Conservation (phyloP, 2,329 filamentous ascomycete genomes). For the Emergomyces africanus region DNA sequence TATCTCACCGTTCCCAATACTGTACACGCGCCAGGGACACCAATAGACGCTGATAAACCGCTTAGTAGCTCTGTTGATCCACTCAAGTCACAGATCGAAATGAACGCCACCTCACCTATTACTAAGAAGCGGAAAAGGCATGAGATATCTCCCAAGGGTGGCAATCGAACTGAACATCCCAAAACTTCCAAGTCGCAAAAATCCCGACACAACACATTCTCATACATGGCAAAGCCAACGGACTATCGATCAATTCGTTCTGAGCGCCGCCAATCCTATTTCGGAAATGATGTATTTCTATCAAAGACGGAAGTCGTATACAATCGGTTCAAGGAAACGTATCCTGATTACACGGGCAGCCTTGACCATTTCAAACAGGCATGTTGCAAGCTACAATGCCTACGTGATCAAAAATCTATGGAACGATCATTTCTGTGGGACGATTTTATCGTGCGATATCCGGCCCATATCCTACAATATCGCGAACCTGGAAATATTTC, state of each 20-base stretch:
- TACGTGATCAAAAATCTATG: constrained; percentile 19
- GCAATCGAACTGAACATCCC: neutral
- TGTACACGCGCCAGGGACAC: neutral
- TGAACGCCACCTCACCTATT: neutral
- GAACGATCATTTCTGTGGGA: constrained; percentile 31
- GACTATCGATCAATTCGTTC: neutral
- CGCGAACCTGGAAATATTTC: neutral
- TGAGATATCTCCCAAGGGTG: neutral
- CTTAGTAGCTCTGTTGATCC: neutral
- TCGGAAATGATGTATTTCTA: neutral
- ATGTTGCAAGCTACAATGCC: constrained; percentile 23
- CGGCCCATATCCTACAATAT: constrained; percentile 14
- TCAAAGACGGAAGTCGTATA: constrained; percentile 15
- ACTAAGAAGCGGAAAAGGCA: neutral
- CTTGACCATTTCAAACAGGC: constrained; percentile 27
- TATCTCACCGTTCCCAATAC: neutral
- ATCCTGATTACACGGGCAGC: constrained; percentile 27
- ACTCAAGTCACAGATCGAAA: neutral
- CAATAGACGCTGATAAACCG: neutral
- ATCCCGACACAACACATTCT: neutral
- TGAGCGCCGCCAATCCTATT: neutral
- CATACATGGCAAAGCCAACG: neutral
- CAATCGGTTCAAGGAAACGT: constrained; percentile 26
- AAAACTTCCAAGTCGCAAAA: neutral
- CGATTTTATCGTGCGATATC: constrained; percentile 33